Conservation (phyloP, 2,329 filamentous ascomycete species). For the Furcasterigmium furcatum region DNA sequence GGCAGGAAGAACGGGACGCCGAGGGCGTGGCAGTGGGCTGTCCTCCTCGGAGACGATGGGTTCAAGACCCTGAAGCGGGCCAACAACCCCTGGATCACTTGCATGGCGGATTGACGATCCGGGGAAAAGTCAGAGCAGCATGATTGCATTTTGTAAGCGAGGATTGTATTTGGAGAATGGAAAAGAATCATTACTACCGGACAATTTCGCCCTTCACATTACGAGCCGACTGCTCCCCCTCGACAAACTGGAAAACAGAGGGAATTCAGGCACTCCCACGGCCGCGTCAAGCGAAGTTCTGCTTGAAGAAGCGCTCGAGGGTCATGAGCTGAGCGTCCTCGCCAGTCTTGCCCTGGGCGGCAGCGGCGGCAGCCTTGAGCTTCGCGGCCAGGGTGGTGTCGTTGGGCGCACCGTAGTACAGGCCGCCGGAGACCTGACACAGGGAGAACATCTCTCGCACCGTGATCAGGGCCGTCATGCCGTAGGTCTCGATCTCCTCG, state of each 20-base stretch:
- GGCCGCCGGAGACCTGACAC: conserved; percentile 26
- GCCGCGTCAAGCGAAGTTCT: conserved; percentile 13
- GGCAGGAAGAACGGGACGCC: too few relatives aligned
- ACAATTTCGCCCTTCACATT: too few relatives aligned
- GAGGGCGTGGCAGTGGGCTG: too few relatives aligned
- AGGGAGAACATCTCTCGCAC: conserved; percentile 32
- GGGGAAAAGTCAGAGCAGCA: not conserved
- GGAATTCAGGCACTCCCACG: too few relatives aligned
- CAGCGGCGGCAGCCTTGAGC: conserved; percentile 22
- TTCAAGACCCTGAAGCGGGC: too few relatives aligned
- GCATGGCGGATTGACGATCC: too few relatives aligned
- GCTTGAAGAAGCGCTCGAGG: conserved; percentile 17
- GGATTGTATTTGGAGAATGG: not conserved
- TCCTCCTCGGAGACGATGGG: too few relatives aligned
- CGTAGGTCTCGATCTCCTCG: conserved; percentile 26
- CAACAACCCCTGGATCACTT: too few relatives aligned
- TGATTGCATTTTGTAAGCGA: not conserved
- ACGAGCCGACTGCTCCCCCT: too few relatives aligned
- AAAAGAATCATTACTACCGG: too few relatives aligned
- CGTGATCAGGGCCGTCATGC: conserved; percentile 25
- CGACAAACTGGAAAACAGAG: too few relatives aligned
- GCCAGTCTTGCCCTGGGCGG: conserved; percentile 18
- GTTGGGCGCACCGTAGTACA: conserved; percentile 25
- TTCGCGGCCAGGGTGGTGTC: conserved; percentile 17
- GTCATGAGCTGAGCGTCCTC: conserved; percentile 17